Percentiles rank a stretch among this genome's conserved stretches.
Evolutionary conservation across 208 protist genomes (phyloP).

Genomic region (Crithidia sp.): DNA sequence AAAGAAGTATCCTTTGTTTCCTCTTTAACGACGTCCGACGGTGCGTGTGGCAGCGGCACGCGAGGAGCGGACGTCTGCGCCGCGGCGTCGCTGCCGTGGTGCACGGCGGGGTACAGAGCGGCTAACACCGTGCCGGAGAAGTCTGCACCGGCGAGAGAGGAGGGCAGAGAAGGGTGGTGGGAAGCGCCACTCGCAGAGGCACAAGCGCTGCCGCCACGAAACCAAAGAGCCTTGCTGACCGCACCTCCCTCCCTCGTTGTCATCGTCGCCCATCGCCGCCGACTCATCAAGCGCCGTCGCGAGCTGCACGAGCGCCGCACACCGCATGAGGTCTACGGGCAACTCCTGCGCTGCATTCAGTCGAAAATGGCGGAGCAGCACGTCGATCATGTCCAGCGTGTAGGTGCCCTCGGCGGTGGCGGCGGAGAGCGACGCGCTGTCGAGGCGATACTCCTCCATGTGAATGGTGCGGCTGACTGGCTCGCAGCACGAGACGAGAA

Average conservation of each 20-base stretch:
- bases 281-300: conserved; percentile 34
- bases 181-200: not conserved
- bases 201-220: not conserved
- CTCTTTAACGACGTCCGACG: not conserved
- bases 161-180: conserved; percentile 12
- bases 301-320: conserved; percentile 42
- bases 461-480: conserved; percentile 84
- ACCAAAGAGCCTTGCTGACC: not conserved
- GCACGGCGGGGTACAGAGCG: not conserved
- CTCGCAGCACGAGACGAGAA: conserved; percentile 89
- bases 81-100: not conserved
- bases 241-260: not conserved
- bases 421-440: conserved; percentile 79
- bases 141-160: conserved; percentile 12
- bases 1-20: not conserved
- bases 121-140: conserved; percentile 22
- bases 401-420: conserved; percentile 88
- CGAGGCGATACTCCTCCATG: conserved; percentile 85
- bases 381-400: conserved; percentile 81
- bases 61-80: too few species aligned
- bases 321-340: conserved; percentile 62
- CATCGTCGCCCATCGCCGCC: not conserved
- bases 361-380: conserved; percentile 77
- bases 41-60: not conserved
- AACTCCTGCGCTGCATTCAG: conserved; percentile 59